Base-by-base conservation (phyloP, 1,139 yeast genomes). In the Diutina catenulata region DNA sequence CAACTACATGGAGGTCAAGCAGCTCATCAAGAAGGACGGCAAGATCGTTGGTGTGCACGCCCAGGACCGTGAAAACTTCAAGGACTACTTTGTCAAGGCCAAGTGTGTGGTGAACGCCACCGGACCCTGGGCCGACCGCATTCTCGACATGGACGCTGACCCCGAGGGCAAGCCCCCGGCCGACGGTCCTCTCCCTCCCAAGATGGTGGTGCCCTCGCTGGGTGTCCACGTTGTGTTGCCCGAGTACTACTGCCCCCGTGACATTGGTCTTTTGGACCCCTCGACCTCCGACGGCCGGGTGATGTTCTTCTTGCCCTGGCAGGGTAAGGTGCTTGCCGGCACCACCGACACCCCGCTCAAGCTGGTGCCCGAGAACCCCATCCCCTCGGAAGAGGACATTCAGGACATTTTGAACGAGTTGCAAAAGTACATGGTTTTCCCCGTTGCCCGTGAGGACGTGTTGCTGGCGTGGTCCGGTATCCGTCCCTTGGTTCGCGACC, bases 291-390 rank as follows among this genome's bases (percentile, higher is more conserved):
- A 88, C 56, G 97, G 97, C 42, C 79, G 97, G 62, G 97, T 88
- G 43, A 83, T 88, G 81, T 88, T 88, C 66, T 88, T 88, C 64
- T 69, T 88, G 59, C 97, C 97, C 50, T 88, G 97, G 97, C 96
- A 87, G 66, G 95, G 95, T 13, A 84, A 87, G 59, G 94, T 88
- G 37, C 71, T 88, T 51, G 95, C 95, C 43, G 97, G 97, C 57
- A 88, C 97, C 43, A 88, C 97, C 42, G 97, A 88, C 64, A 78
- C 80, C 44, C 84, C 87, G 38, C 62, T 80, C 59, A 74, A 73
- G 48, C 68, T 71, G 43, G 86, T 91, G 41, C 87, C 94, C 41
- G 79, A 70, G 46, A 79, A 79, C 61, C 97, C 97, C 39, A 68
- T 76, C 40, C 95, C 97, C 33, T 67, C 80, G 37, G 96, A 88